Evolutionary conservation across 2,329 filamentous ascomycete genomes (phyloP).

Genomic region (Phialocephala sp.): DNA sequence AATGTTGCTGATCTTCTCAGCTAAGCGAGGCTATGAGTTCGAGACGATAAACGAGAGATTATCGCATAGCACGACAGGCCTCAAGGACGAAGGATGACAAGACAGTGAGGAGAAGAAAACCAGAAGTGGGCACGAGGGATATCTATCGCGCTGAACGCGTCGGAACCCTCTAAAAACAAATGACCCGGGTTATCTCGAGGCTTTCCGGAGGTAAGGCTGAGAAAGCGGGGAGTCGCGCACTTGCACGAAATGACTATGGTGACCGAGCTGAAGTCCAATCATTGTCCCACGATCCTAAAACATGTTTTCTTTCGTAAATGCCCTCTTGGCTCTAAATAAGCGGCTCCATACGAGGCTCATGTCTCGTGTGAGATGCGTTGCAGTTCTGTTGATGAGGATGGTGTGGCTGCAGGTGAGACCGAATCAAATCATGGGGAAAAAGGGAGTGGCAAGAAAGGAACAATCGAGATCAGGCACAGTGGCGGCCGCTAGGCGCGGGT

Average conservation of each 20-base stretch:
- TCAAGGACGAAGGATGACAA: background rate
- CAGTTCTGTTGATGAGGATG: background rate
- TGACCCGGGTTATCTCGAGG: background rate
- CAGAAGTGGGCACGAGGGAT: background rate
- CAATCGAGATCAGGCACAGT: background rate
- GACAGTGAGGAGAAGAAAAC: background rate
- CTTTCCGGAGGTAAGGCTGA: background rate
- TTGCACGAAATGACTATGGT: background rate
- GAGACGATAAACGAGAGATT: background rate
- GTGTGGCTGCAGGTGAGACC: background rate
- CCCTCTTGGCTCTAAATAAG: background rate
- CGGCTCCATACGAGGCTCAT: background rate
- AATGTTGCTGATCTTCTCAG: background rate
- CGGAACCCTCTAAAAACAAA: background rate
- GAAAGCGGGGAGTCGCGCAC: background rate
- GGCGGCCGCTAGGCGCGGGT: background rate
- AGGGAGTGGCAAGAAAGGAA: background rate
- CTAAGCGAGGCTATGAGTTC: background rate
- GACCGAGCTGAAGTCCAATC: background rate
- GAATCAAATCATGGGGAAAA: background rate
- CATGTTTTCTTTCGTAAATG: background rate
- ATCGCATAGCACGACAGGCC: background rate
- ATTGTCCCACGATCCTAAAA: background rate
- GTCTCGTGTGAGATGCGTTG: background rate
- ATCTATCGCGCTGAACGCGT: background rate